Base-by-base conservation (phyloP, 805 yeast species). In the Candida silvicultrix region DNA sequence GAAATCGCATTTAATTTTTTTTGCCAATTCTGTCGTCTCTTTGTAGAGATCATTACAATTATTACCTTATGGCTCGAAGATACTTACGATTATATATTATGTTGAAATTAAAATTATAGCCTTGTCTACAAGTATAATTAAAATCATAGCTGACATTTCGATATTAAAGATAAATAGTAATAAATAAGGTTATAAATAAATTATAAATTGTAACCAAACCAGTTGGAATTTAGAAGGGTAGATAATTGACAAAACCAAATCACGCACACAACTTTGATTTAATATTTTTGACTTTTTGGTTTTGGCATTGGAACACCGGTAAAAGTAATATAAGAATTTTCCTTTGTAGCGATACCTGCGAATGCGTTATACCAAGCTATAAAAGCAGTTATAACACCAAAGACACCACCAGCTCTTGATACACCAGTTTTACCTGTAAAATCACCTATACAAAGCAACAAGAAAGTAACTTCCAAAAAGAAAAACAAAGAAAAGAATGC, bases 291-390 rank as follows among this genome's bases (percentile, higher is more conserved):
- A 28, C 31, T 11, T 10, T 28, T 28, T 28, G 31, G 31, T 28
- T 28, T 28, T 28, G 73, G 73, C 51, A 68, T 54, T 31, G 61
- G 56, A 44, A 65, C 37, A 32, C 66, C 67, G 42, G 49, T 52
- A 35, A 61, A 63, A 9, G 56, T 45, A 32, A 68, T 19, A 43
- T 68, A 68, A 23, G 81, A 69, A 66, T 81, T 84, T 49, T 78
- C 76, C 29, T 61, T 60, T 39, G 74, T 80, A 15, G 83, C 80
- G 36, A 75, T 57, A 67, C 83, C 84, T 7, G 81, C 82, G 53
- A 68, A 74, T 3, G 84, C 83, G 54, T 78, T 78, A 58, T 77
- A 80, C 77, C 78, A 79, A 7, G 81, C 83, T 40, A 75, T 48
- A 46, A 76, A 63, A 0, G 83, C 71, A 16, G 81, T 70, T 23